Conservation (phyloP, 768 basidiomycete species). For the Pulveroboletus sp. region DNA sequence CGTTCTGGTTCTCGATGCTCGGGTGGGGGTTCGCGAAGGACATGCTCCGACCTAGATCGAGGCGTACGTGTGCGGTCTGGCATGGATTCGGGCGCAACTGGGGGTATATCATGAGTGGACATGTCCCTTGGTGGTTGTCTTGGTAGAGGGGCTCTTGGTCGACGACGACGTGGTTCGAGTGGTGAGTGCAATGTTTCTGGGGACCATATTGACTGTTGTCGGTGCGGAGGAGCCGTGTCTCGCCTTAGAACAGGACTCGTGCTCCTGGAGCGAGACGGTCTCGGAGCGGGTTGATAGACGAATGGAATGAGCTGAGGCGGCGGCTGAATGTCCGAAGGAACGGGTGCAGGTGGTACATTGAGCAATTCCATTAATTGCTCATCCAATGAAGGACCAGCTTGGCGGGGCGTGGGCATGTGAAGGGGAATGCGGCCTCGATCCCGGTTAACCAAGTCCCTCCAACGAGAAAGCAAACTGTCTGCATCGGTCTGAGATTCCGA, state of each 20-base stretch:
- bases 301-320: constrained; percentile 56
- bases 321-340: constrained; percentile 38
- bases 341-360: constrained; percentile 40
- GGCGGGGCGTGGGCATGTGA: constrained; percentile 42
- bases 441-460: constrained; percentile 24
- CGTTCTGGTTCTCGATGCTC: constrained; percentile 17
- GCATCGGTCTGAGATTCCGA: constrained; percentile 27
- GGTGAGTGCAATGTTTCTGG: constrained; percentile 19
- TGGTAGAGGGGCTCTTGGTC: constrained; percentile 7
- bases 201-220: constrained; percentile 17
- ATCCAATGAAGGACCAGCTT: constrained; percentile 50
- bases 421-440: constrained; percentile 32
- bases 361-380: constrained; percentile 60
- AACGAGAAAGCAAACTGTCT: constrained; percentile 27
- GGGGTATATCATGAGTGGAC: neutral
- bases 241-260: constrained; percentile 34
- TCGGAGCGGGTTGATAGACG: constrained; percentile 47
- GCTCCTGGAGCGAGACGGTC: constrained; percentile 38
- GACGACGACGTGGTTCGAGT: constrained; percentile 4
- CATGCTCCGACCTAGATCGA: constrained; percentile 2
- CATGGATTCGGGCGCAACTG: constrained; percentile 10
- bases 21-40: constrained; percentile 8
- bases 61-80: constrained; percentile 7
- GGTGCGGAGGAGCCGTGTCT: constrained; percentile 27
- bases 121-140: constrained; percentile 2